Evolutionary conservation across 768 basidiomycete genomes (phyloP).

Genomic region (Mycena metata): DNA sequence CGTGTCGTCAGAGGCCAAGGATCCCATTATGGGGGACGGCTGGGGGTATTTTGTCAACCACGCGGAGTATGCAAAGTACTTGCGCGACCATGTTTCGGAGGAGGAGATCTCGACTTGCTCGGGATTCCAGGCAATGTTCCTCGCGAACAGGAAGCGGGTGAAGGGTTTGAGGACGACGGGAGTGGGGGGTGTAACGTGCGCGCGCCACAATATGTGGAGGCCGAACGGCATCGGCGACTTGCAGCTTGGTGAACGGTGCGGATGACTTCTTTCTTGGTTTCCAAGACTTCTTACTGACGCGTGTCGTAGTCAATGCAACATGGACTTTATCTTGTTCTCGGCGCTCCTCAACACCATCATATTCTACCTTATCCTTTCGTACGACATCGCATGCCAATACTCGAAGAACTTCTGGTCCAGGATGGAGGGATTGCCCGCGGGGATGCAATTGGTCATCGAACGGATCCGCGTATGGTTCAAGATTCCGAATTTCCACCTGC

Average conservation of each 20-base stretch:
- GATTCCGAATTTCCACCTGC: constrained; percentile 13
- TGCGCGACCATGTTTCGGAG: neutral
- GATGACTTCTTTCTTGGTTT: no score
- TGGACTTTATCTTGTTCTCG: constrained; percentile 39
- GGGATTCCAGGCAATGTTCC: constrained; percentile 23
- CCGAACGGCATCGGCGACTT: constrained; percentile 36
- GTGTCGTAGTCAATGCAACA: constrained; percentile 27
- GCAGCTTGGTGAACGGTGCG: constrained; percentile 32
- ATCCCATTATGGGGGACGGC: constrained; percentile 3
- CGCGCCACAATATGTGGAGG: constrained; percentile 29
- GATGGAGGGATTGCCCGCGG: no score
- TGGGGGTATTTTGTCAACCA: constrained; percentile 10
- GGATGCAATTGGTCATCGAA: no score
- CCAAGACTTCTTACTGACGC: no score
- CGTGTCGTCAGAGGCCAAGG: neutral
- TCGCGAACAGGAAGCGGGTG: constrained; percentile 16
- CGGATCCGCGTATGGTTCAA: constrained; percentile 1
- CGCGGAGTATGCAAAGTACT: neutral
- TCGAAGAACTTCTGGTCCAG: constrained; percentile 15
- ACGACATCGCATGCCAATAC: constrained; percentile 31
- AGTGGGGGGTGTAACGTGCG: constrained; percentile 28
- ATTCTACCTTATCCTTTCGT: constrained; percentile 34
- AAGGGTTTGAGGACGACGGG: constrained; percentile 26
- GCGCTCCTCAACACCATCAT: constrained; percentile 4
- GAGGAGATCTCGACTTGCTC: constrained; percentile 21